phyloP scores from a whole-genome alignment of 768 basidiomycete species.

The Dendrothele bispora region DNA sequence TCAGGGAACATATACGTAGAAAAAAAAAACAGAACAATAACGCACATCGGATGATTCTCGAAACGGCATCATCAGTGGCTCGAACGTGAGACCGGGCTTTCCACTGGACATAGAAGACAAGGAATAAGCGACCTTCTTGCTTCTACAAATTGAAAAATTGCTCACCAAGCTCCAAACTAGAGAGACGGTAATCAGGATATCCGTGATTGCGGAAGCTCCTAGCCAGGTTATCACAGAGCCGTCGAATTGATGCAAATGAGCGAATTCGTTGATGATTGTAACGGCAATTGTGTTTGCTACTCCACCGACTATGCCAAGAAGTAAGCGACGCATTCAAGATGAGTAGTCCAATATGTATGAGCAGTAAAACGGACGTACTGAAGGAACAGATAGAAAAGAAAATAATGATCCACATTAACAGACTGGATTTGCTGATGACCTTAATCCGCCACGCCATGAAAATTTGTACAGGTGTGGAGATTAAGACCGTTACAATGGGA shows the following conservation, averaged over 20 bases:
- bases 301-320: conserved; percentile 28
- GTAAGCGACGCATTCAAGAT: not conserved
- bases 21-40: not conserved
- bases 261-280: conserved; percentile 22
- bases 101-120: conserved; percentile 8
- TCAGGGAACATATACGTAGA: too few relatives aligned
- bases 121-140: conserved; percentile 4
- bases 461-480: conserved; percentile 41
- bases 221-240: conserved; percentile 43
- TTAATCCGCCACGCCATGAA: conserved; percentile 42
- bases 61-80: conserved; percentile 36
- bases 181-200: conserved; percentile 44
- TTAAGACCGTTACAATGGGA: conserved; percentile 31
- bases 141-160: not conserved
- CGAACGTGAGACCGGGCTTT: conserved; percentile 35
- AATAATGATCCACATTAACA: conserved; percentile 24
- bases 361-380: conserved; percentile 20
- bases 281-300: conserved; percentile 30
- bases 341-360: not conserved
- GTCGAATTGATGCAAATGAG: conserved; percentile 29
- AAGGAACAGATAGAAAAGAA: conserved; percentile 28
- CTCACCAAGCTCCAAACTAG: conserved; percentile 45
- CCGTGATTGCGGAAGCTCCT: conserved; percentile 40
- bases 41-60: conserved; percentile 33
- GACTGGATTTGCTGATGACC: conserved; percentile 26